Conservation (phyloP, 192 early-diverging fungal genomes). For the Podila clonocystis region DNA sequence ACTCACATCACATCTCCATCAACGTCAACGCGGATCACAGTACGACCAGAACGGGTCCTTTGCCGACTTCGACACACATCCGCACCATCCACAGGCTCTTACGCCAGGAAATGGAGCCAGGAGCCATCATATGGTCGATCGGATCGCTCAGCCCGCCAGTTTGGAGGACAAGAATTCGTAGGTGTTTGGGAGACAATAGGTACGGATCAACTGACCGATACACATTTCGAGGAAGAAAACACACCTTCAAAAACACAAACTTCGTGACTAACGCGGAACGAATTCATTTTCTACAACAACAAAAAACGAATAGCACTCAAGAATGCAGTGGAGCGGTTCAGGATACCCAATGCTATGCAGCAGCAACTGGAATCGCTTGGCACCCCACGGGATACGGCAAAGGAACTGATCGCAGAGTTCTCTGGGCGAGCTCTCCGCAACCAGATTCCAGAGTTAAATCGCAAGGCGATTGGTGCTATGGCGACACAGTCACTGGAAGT, state of each 20-base stretch:
- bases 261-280: not conserved
- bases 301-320: slow-evolving; percentile 12
- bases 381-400: slow-evolving; percentile 16
- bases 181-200: slow-evolving; percentile 26
- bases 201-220: not conserved
- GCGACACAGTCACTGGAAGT: slow-evolving; percentile 28
- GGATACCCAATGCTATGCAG: slow-evolving; percentile 18
- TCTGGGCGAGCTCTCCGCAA: slow-evolving; percentile 11
- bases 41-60: not conserved
- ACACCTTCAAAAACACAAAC: too few relatives aligned
- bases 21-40: not conserved
- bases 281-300: not conserved
- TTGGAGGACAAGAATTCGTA: slow-evolving; percentile 33
- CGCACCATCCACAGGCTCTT: not conserved
- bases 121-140: not conserved
- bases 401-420: slow-evolving; percentile 14
- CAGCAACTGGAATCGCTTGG: slow-evolving; percentile 29
- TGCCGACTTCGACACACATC: not conserved
- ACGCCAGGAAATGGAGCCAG: not conserved
- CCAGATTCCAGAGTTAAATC: slow-evolving; percentile 22
- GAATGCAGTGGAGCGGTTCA: slow-evolving; percentile 32
- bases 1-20: not conserved
- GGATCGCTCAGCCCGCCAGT: not conserved
- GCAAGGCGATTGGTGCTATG: slow-evolving; percentile 12
- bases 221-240: not conserved